Evolutionary conservation across 2,329 filamentous ascomycete species (phyloP).

Genomic region (Orbilia brochopaga): DNA sequence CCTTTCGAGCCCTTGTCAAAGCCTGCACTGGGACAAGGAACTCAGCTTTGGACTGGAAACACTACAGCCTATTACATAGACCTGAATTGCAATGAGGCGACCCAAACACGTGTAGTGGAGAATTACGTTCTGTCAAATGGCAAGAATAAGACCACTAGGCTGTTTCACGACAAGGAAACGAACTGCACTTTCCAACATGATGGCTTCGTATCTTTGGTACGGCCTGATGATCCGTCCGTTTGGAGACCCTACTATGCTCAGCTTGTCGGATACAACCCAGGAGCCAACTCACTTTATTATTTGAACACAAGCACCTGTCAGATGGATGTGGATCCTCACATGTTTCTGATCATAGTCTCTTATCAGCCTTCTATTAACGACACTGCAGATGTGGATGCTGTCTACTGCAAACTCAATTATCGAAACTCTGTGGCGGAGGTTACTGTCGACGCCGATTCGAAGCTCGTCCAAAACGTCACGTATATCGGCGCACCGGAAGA

Average conservation of each 20-base stretch:
- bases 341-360: constrained; percentile 48
- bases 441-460: constrained; percentile 39
- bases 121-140: background rate
- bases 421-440: constrained; percentile 22
- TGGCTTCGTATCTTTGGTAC: background rate
- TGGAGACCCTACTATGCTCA: constrained; percentile 33
- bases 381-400: constrained; percentile 22
- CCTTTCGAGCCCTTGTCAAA: constrained; percentile 44
- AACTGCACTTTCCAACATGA: constrained; percentile 26
- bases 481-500: constrained; percentile 12
- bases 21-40: constrained; percentile 1
- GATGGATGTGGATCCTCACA: background rate
- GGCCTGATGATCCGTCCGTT: background rate
- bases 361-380: constrained; percentile 17
- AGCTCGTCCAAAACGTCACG: constrained; percentile 30
- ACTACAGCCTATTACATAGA: constrained; percentile 50
- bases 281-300: constrained; percentile 21
- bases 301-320: constrained; percentile 20
- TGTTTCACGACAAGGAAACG: constrained; percentile 26
- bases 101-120: background rate
- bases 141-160: background rate
- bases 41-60: constrained; percentile 43
- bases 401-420: constrained; percentile 48
- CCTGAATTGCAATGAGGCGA: constrained; percentile 31
- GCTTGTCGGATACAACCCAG: constrained; percentile 31